Evolutionary conservation across 306 rosid species (phyloP).

Genomic region (Quercus variabilis): DNA sequence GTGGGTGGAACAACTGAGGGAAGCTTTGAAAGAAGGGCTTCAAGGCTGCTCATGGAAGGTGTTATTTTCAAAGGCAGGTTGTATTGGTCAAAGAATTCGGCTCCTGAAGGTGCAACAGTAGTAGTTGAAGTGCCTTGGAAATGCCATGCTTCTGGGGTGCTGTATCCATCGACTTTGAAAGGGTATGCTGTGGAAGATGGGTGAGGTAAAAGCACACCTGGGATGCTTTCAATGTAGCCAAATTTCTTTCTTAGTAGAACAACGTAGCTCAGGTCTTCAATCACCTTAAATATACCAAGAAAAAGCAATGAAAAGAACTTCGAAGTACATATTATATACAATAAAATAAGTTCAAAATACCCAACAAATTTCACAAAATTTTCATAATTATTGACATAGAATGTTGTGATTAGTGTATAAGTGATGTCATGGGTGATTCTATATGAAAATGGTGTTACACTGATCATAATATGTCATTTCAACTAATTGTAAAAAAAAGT

Average conservation of each 20-base stretch:
- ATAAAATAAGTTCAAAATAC: no score
- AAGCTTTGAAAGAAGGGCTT: slow-evolving; percentile 64
- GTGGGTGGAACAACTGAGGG: slow-evolving; percentile 61
- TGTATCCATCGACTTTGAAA: slow-evolving; percentile 38
- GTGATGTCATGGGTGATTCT: no score
- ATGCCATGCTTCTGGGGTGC: slow-evolving; percentile 53
- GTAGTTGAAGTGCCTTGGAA: slow-evolving; percentile 34
- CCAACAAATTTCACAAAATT: no score
- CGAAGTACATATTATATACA: no score
- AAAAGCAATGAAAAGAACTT: not conserved
- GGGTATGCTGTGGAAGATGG: slow-evolving; percentile 74
- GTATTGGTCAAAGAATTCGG: slow-evolving; percentile 42
- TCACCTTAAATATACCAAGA: slow-evolving; percentile 42
- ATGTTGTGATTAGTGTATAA: no score
- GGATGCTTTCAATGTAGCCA: slow-evolving; percentile 93
- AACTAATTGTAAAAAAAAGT: no score
- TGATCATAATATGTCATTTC: no score
- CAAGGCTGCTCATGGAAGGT: slow-evolving; percentile 77
- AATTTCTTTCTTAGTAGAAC: slow-evolving; percentile 78
- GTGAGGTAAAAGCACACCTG: slow-evolving; percentile 94
- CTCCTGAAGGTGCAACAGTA: slow-evolving; percentile 23
- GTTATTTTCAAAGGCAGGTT: slow-evolving; percentile 48
- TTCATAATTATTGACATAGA: no score
- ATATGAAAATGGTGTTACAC: no score
- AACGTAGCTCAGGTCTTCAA: slow-evolving; percentile 85